Conservation (phyloP, 305 asterid species). For the Coffea humblotiana region DNA sequence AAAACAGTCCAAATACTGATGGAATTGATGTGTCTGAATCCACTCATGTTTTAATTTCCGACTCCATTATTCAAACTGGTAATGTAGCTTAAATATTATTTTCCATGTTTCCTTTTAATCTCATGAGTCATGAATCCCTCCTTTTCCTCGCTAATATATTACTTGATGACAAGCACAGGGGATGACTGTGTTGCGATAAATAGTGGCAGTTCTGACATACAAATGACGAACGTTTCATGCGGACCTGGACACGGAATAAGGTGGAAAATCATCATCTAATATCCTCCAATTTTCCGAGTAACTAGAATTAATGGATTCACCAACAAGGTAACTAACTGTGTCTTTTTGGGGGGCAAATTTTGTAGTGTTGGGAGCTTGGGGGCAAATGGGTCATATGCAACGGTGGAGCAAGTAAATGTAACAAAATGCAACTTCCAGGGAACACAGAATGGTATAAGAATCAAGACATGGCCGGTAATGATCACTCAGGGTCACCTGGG, state of each 20-base stretch:
- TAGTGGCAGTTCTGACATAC: constrained; percentile 15
- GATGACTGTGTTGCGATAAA: constrained; percentile 29
- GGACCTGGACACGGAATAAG: constrained; percentile 32
- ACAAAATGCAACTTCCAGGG: constrained; percentile 12
- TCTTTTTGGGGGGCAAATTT: neutral
- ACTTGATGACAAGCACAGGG: constrained; percentile 12
- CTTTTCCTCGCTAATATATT: neutral
- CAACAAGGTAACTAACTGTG: neutral
- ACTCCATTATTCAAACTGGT: constrained; percentile 27
- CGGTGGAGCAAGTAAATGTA: constrained; percentile 15
- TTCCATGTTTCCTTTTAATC: neutral
- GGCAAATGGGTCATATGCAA: constrained; percentile 12
- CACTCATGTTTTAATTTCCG: constrained; percentile 6
- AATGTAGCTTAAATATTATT: neutral
- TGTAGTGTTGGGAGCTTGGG: constrained; percentile 27
- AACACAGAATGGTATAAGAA: constrained; percentile 26
- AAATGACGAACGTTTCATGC: constrained; percentile 20
- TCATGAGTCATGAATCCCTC: too few relatives aligned
- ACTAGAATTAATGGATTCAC: neutral
- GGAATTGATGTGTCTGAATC: constrained; percentile 25
- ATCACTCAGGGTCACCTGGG: neutral
- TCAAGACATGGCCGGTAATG: constrained; percentile 31
- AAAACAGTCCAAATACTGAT: constrained; percentile 27
- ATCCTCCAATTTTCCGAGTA: neutral
- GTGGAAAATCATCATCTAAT: neutral